Conservation (phyloP, 192 early-diverging fungal genomes). For the Anaeromyces robustus region DNA sequence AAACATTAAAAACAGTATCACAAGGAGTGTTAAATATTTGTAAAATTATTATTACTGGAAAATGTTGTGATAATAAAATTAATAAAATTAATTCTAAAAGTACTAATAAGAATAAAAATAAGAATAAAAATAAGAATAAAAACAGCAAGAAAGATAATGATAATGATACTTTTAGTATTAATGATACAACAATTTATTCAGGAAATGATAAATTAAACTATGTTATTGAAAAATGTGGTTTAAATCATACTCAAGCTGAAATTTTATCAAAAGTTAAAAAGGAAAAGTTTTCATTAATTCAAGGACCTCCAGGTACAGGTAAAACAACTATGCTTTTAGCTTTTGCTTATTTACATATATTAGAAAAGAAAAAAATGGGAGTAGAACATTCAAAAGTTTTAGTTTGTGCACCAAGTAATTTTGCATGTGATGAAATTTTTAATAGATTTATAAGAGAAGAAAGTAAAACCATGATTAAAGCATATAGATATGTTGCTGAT, state of each 20-base stretch:
- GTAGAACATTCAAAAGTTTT: conserved; percentile 41
- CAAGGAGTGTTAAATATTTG: no score
- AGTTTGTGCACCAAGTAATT: conserved; percentile 86
- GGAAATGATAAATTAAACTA: no score
- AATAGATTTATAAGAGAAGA: conserved; percentile 61
- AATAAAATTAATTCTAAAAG: conserved; percentile 18
- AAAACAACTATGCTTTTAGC: conserved; percentile 88
- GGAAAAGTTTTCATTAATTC: conserved; percentile 65
- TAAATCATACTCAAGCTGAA: conserved; percentile 85
- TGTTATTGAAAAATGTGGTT: no score
- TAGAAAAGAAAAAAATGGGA: conserved; percentile 34
- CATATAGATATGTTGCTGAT: no score
- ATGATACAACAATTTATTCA: no score
- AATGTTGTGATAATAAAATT: no score
- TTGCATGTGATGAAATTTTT: conserved; percentile 88
- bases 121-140: no score
- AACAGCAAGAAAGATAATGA: no score
- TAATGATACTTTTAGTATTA: no score
- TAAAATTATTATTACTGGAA: no score
- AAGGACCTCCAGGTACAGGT: conserved; percentile 54
- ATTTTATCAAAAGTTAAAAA: conserved; percentile 46
- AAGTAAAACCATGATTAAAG: conserved; percentile 28
- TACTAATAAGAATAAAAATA: no score
- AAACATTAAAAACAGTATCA: no score
- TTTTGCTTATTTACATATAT: conserved; percentile 18